A percentile compares a stretch with the other conserved stretches of the same genome.
Conservation (phyloP, 441 rosid genomes). For the Francoa sonchifolia region DNA sequence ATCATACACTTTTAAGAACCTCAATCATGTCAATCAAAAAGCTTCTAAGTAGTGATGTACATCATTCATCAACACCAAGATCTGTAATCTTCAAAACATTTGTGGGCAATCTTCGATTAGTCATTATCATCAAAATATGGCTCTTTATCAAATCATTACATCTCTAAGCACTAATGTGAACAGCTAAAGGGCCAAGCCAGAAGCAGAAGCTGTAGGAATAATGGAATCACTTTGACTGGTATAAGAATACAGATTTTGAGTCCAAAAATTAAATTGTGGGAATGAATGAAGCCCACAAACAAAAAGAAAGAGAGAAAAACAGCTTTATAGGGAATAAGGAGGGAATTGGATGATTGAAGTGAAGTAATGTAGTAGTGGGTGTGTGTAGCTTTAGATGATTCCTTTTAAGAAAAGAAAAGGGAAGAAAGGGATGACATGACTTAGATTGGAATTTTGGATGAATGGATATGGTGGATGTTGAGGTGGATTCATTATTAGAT, state of each 20-base stretch:
- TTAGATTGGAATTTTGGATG: slow-evolving; percentile 2
- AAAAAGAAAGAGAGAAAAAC: slow-evolving; percentile 10
- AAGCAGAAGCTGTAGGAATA: no score
- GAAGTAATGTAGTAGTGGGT: slow-evolving; percentile 9
- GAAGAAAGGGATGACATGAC: slow-evolving; percentile 6
- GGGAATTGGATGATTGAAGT: slow-evolving; percentile 43
- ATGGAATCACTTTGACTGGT: no score
- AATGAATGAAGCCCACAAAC: slow-evolving; percentile 14
- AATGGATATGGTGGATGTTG: slow-evolving; percentile 1
- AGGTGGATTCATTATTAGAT: not conserved
- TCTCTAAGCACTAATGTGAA: no score
- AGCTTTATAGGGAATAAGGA: slow-evolving; percentile 60
- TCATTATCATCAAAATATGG: no score
- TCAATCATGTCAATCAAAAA: slow-evolving; percentile 56
- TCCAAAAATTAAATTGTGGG: slow-evolving; percentile 21
- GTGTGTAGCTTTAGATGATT: not conserved
- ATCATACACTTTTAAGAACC: no score
- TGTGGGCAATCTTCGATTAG: not conserved
- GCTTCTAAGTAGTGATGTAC: slow-evolving; percentile 18
- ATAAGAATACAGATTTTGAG: slow-evolving; percentile 15
- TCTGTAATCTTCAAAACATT: slow-evolving; percentile 15
- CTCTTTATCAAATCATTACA: no score
- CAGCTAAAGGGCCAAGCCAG: no score
- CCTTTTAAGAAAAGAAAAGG: slow-evolving; percentile 1
- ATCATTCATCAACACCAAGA: no score